Evolutionary conservation across 164 flowering plant genomes (phyloP), one percentile per base, ranked within the genome.

Genomic region (Sextonia rubra): DNA sequence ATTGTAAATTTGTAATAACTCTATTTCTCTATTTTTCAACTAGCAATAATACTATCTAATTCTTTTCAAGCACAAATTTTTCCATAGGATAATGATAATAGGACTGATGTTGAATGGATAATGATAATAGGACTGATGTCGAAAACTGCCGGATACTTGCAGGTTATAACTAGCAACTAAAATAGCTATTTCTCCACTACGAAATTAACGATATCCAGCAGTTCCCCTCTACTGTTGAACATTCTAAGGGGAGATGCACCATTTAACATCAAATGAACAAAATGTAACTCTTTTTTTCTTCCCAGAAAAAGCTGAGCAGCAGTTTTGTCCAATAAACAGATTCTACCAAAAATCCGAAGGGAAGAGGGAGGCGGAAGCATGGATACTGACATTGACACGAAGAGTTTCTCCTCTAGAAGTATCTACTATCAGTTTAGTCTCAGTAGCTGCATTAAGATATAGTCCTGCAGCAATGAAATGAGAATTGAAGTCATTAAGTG

Each of bases 401-500:
- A 81, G 76, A 49, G 73, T 79, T 68, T 76, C 81, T 71, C 83
- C 83, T 76, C 83, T 76, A 15, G 81, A 76, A 64, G 79, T 78
- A 64, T 78, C 83, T 17, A 81, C 83, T 20, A 63, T 69, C 48
- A 81, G 73, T 71, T 72, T 76, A 60, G 76, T 64, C 63, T 78
- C 81, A 4, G 81, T 81, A 65, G 60, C 81, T 20, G 79, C 71
- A 69, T 74, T 61, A 68, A 81, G 78, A 78, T 76, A 81, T 24
- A 76, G 65, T 32, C 78, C 83, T 81, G 77, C 66, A 74, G 44
- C 7, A 18, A 64, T 12, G 22, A 27, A 37, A 69, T 7, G 63
- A 69, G 30, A 2, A 63, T 2, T 18, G 4, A 25, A 18, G n/a
- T 70, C 66, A 27, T 17, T 29, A 25, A 23, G 61, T 58, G n/a